Evolutionary conservation across 164 flowering plant species (phyloP), one percentile per base, ranked within the genome.

Genomic region (Warburgia ugandensis): DNA sequence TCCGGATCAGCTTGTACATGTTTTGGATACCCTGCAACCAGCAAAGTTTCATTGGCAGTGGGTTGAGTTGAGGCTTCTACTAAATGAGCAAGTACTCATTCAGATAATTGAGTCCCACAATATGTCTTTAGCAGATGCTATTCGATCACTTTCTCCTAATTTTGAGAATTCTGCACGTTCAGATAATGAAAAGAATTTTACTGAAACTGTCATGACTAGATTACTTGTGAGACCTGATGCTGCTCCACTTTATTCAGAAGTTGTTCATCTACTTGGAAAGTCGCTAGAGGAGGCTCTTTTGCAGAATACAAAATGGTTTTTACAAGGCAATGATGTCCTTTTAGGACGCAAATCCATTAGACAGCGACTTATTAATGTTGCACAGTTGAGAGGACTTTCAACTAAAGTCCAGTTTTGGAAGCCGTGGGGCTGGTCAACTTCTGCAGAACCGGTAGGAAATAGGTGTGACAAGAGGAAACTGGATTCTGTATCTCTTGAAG

Each of bases 1-100:
- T 73, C 54, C 58, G 36, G 84, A 83, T 59, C 83, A 80, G 74
- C 78, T 94, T 60, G 85, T 89, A n/a, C 71, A 77, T 68, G 85
- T 78, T 45, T 60, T 94, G 56, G 90, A 94, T 59, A 70, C 82
- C 4, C 53, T 94, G 64, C 99, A 94, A 43, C 96, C 94, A 42
- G 97, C 99, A 37, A 89, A 80, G 55, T 86, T 94, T 61, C 97
- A 94, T 64, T 94, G 99, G 99, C 99, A 94, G 61, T 94, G 99
- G 99, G 75, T 94, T 52, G 96, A 89, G 73, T 80, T 94, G 40
- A 74, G 97, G 77, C 86, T 94, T 26, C 82, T 94, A 40, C 69
- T 94, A 47, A 86, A 88, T 64, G 99, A 94, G 60, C 99, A 84
- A 69, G 84, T 84, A 35, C 70, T 94, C 1, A 65, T 73, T 56